Conservation (phyloP, 257 asterid species). For the Ophiorrhiza pumila region DNA sequence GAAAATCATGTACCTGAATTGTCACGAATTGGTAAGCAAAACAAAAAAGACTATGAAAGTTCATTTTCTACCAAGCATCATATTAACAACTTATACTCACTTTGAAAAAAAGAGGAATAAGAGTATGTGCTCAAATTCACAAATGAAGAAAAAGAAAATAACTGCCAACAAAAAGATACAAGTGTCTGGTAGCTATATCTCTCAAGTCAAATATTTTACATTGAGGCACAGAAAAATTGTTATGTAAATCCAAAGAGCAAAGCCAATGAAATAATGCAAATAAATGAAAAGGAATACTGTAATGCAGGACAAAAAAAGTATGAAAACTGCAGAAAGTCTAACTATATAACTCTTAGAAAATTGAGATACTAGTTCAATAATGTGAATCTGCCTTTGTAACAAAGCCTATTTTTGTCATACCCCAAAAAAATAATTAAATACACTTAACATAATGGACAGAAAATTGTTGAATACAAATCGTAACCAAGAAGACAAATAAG, state of each 20-base stretch:
- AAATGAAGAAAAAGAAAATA: background rate
- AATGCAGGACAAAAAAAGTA: background rate
- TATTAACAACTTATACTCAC: background rate
- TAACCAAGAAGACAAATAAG: background rate
- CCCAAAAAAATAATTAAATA: background rate
- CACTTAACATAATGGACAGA: background rate
- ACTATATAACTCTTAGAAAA: background rate
- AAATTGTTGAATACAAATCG: background rate
- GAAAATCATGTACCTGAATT: slow-evolving; percentile 78
- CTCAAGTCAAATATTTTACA: background rate
- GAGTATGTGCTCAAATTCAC: background rate
- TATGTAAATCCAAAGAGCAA: background rate
- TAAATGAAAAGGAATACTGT: background rate
- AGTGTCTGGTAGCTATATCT: background rate
- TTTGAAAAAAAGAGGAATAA: background rate
- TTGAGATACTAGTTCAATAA: background rate
- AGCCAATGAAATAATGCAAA: background rate
- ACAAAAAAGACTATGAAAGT: background rate
- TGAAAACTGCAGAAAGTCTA: background rate
- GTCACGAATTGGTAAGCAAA: background rate
- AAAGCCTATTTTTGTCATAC: background rate
- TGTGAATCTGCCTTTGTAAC: background rate
- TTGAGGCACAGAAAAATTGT: background rate
- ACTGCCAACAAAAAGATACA: too few species aligned
- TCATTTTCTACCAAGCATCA: background rate